Evolutionary conservation across 768 basidiomycete species (phyloP), one percentile per base, ranked within the genome.

Genomic region (Phanerochaete sordida): DNA sequence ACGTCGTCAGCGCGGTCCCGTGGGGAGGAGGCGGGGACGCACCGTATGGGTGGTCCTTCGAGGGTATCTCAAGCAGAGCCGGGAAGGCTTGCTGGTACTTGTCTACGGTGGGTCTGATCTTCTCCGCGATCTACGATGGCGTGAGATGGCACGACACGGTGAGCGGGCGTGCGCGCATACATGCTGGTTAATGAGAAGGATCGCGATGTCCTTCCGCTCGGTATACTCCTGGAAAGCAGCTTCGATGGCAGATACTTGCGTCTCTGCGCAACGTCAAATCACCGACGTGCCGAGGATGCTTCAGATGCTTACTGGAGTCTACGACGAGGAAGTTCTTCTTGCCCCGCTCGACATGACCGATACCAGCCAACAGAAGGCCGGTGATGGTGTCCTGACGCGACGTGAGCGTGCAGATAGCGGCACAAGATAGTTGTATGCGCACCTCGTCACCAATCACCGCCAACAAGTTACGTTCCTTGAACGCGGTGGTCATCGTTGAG

Each of bases 361-460:
- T 84, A 35, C 97, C 97, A 6, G 97, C 97, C 50, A 99, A 82
- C 44, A 99, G 82, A 16, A 98, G 82, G 44, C 97, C 97, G 0
- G 97, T 98, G 62, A 98, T 92, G 3, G 96, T 93, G 77, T 99
- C 97, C 96, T 99, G 68, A 1, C 57, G 28, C 2, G 2, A 23
- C 57, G 54, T 43, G 62, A 45, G 57, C 7, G n/a, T 60, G 49
- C 49, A 48, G 49, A 67, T 44, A 68, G 65, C 59, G 37, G 19
- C 19, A n/a, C 35, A 46, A 24, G 21, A 15, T 33, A 35, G 13
- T 9, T 3, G 19, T 16, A 6, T 19, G 27, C 49, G 65, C 77
- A 95, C 96, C 79, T 99, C 97, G 73, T 98, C 97, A 43, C 96
- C 97, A 66, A 99, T 98, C 71, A 95, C 93, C 33, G 97, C 96